Conservation (phyloP, 495 filamentous ascomycete species). For the Bacidia rubella region DNA sequence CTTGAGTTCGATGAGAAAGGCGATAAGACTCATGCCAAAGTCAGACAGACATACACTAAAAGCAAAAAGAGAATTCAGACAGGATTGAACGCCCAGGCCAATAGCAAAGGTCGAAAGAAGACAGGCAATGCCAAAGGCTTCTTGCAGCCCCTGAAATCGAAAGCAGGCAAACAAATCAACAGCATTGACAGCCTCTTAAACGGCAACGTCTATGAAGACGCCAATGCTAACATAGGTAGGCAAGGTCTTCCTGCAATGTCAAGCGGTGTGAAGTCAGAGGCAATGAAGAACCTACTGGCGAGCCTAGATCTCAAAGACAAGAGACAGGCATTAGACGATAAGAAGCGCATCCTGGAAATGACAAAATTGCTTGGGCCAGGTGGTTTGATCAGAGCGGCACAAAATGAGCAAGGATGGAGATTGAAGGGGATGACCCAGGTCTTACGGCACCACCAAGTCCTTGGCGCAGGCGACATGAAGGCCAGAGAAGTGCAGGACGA, state of each 20-base stretch:
- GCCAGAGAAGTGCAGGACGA: constrained; percentile 5
- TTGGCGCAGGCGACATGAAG: constrained; percentile 11
- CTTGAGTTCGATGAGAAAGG: constrained; percentile 21
- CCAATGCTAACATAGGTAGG: constrained; percentile 5
- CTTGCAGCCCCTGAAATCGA: not conserved
- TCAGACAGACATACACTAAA: constrained; percentile 7
- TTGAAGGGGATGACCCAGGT: constrained; percentile 12
- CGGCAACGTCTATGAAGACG: constrained; percentile 13
- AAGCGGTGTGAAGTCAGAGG: constrained; percentile 7
- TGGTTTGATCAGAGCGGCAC: not conserved
- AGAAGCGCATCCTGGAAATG: constrained; percentile 5
- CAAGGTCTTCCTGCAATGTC: not conserved
- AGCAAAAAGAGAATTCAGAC: constrained; percentile 9
- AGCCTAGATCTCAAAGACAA: constrained; percentile 3
- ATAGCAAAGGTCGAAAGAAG: constrained; percentile 2
- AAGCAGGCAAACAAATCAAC: not conserved
- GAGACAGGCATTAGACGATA: constrained; percentile 6
- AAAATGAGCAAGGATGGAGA: constrained; percentile 5
- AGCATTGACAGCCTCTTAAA: not conserved
- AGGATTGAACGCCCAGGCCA: not conserved
- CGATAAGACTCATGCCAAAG: constrained; percentile 1
- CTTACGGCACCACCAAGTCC: constrained; percentile 14
- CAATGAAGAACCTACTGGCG: constrained; percentile 5
- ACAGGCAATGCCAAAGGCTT: constrained; percentile 1
- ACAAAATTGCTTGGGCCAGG: constrained; percentile 7